Base-by-base conservation (phyloP, 768 basidiomycete genomes). In the Punctularia strigosozonata region DNA sequence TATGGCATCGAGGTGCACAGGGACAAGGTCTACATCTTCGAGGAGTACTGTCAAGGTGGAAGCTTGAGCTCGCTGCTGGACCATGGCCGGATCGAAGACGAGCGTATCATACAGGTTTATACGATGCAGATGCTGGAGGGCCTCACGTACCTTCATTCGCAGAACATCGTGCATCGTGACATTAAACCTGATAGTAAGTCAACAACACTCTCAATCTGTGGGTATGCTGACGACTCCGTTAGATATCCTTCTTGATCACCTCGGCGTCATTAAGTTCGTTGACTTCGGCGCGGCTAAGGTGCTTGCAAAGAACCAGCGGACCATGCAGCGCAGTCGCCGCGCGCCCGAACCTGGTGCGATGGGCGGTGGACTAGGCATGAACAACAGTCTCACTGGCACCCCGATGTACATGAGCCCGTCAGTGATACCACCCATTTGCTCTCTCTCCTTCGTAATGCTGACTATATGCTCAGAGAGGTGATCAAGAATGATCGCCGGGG, bases 351-450 rank as follows among this genome's bases (percentile, higher is more conserved):
- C 43, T 15, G 49, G 70, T 54, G 49, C 64, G 24, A 43, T 54
- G 13, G 48, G 55, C 12, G 56, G 50, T 31, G 59, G 65, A 4
- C 55, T 69, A 19, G 75, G 69, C 23, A 66, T 80, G 60, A 79
- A 80, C 54, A 91, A 90, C 60, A 86, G 85, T 48, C 63, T 99
- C 24, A 95, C 92, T 1, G 94, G 91, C 14, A 99, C 95, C 10
- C 95, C 95, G 0, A 98, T 98, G 94, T 98, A 99, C 59, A 97
- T 99, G 89, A 95, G 92, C 4, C 95, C 95, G 2, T n/a, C n/a
- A n/a, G n/a, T n/a, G n/a, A n/a, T n/a, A n/a, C n/a, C n/a, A n/a
- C n/a, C n/a, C n/a, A n/a, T n/a, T n/a, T n/a, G n/a, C n/a, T n/a
- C n/a, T n/a, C n/a, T n/a, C n/a, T n/a, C n/a, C n/a, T n/a, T n/a